Conservation (phyloP, 2,329 filamentous ascomycete species). For the Exserohilum turcica region DNA sequence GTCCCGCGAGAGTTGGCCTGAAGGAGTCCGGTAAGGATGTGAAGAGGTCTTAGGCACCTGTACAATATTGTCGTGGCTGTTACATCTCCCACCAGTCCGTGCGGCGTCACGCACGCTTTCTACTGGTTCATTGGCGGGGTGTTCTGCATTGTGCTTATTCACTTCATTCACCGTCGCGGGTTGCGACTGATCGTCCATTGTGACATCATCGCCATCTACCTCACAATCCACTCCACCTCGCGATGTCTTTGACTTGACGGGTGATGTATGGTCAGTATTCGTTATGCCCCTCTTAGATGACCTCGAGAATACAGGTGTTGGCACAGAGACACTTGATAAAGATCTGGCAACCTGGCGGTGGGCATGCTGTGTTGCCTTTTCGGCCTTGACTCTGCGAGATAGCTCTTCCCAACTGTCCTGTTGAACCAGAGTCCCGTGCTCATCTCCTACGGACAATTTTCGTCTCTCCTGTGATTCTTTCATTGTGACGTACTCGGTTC, state of each 20-base stretch:
- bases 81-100: conserved; percentile 18
- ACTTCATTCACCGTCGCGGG: conserved; percentile 12
- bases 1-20: conserved; percentile 23
- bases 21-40: conserved; percentile 36
- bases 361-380: conserved; percentile 25
- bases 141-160: conserved; percentile 24
- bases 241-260: conserved; percentile 17
- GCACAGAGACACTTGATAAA: conserved; percentile 37
- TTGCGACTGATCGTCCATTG: conserved; percentile 28
- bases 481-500: conserved; percentile 52
- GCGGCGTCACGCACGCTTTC: conserved; percentile 24
- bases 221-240: conserved; percentile 8
- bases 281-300: conserved; percentile 20
- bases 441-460: conserved; percentile 24
- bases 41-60: conserved; percentile 49
- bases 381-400: conserved; percentile 23
- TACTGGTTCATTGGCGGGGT: conserved; percentile 43
- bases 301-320: conserved; percentile 21
- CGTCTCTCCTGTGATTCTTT: conserved; percentile 52
- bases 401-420: conserved; percentile 42
- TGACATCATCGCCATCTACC: conserved; percentile 30
- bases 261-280: conserved; percentile 34
- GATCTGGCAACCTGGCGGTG: conserved; percentile 31
- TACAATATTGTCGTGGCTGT: conserved; percentile 29
- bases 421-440: conserved; percentile 17